Conservation (phyloP, 2,329 filamentous ascomycete species). For the Phyllosticta capitalensis region DNA sequence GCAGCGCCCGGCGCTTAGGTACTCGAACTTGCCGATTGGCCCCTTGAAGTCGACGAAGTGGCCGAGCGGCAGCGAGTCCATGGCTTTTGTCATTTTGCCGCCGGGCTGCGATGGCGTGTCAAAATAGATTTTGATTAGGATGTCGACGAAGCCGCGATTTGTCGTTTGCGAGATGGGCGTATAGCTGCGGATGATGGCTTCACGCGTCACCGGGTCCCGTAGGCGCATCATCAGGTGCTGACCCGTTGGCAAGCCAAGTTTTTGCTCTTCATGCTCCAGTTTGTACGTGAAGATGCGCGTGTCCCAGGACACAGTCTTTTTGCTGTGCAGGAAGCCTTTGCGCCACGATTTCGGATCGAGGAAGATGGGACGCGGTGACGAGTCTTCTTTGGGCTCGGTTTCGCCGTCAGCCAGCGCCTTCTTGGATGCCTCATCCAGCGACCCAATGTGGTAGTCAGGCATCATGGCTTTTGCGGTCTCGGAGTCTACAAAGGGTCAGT, state of each 20-base stretch:
- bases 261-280: slow-evolving; percentile 61
- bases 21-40: slow-evolving; percentile 77
- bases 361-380: slow-evolving; percentile 50
- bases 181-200: slow-evolving; percentile 75
- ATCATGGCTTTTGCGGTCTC: slow-evolving; percentile 92
- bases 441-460: slow-evolving; percentile 73
- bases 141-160: slow-evolving; percentile 55
- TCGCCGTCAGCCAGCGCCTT: slow-evolving; percentile 43
- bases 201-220: slow-evolving; percentile 58
- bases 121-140: slow-evolving; percentile 78
- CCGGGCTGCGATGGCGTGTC: slow-evolving; percentile 49
- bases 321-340: slow-evolving; percentile 60
- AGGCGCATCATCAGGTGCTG: slow-evolving; percentile 82
- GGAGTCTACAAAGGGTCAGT: slow-evolving; percentile 52
- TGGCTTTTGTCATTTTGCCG: slow-evolving; percentile 72
- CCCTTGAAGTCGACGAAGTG: slow-evolving; percentile 77
- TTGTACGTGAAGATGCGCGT: slow-evolving; percentile 73
- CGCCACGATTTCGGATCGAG: slow-evolving; percentile 64
- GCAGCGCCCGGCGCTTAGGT: slow-evolving; percentile 58
- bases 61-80: slow-evolving; percentile 64
- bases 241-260: slow-evolving; percentile 68
- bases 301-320: slow-evolving; percentile 64
- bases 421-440: slow-evolving; percentile 53
- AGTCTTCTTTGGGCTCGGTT: slow-evolving; percentile 31
- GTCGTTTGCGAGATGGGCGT: slow-evolving; percentile 65